Evolutionary conservation across 768 basidiomycete genomes (phyloP), one percentile per base, ranked within the genome.

Genomic region (Chalciporus pseudorubinellus): DNA sequence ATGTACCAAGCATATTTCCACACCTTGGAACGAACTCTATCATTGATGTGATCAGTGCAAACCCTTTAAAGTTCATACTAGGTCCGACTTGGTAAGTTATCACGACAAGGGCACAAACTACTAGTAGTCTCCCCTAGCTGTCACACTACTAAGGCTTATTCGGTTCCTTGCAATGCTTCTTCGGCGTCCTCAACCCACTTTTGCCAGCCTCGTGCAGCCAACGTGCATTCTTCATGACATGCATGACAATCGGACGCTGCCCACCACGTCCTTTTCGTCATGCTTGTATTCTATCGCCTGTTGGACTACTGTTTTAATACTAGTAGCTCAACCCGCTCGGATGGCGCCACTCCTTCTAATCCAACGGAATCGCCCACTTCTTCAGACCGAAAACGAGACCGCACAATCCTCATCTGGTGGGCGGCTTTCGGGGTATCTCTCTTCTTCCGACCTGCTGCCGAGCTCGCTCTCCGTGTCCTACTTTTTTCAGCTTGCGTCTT

Each of bases 231-330:
- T 16, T n/a, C 34, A 36, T 16, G 29, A 31, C 2, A 12, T 31
- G 6, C 34, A 36, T 16, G 29, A 31, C 2, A 12, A 11, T 11
- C n/a, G 34, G 14, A n/a, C 34, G 34, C 10, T 36, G 34, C 4
- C n/a, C 14, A 16, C n/a, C 16, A 16, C 34, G 4, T 36, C 5
- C 31, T 28, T 39, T 33, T 16, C 16, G 3, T 40, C 10, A 63
- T 62, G 61, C 50, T 59, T 28, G 26, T 50, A 12, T 41, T 50
- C 12, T 53, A 50, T 44, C 46, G 34, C n/a, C 46, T 52, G 11
- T 48, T 57, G 44, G 44, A 22, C 14, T 59, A 41, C 33, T 54
- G n/a, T n/a, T n/a, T n/a, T n/a, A n/a, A 38, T 22, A 39, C 51
- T 36, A 13, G 19, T 22, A 19, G 10, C 6, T 39, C 38, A 9